Conservation (phyloP, 2,329 filamentous ascomycete genomes). For the Talaromyces verruculosus region DNA sequence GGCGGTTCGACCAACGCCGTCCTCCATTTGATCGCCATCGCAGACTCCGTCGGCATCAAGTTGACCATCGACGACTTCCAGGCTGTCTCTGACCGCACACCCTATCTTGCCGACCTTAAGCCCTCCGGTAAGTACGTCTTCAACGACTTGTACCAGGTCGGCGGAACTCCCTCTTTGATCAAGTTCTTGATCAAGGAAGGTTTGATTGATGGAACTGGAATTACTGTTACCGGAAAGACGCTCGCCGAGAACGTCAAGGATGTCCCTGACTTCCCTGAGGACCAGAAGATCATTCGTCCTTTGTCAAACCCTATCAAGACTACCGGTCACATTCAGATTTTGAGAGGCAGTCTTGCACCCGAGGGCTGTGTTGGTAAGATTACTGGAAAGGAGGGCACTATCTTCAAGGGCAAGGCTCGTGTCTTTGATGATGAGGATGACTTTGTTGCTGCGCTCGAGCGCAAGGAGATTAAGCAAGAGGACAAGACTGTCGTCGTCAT, state of each 20-base stretch:
- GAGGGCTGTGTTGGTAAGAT: conserved; percentile 73
- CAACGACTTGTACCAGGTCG: conserved; percentile 57
- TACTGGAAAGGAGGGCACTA: conserved; percentile 70
- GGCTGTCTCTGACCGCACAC: conserved; percentile 72
- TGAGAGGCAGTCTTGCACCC: conserved; percentile 67
- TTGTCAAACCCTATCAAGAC: conserved; percentile 67
- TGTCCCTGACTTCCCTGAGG: conserved; percentile 62
- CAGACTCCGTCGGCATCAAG: conserved; percentile 76
- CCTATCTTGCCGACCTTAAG: conserved; percentile 79
- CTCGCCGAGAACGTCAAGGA: conserved; percentile 60
- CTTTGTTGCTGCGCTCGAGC: conserved; percentile 67
- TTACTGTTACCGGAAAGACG: conserved; percentile 61
- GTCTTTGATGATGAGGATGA: conserved; percentile 69
- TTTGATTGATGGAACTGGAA: conserved; percentile 59
- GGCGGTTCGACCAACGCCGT: conserved; percentile 85
- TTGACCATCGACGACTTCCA: conserved; percentile 87
- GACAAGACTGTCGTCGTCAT: conserved; percentile 77
- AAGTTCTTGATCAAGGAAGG: conserved; percentile 60
- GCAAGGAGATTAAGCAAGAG: conserved; percentile 68
- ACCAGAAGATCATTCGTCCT: conserved; percentile 69
- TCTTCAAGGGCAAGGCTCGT: conserved; percentile 67
- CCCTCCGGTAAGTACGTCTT: conserved; percentile 68
- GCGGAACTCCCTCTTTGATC: conserved; percentile 58
- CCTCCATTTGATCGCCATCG: conserved; percentile 79
- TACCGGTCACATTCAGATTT: conserved; percentile 72